Conservation (phyloP, 345 rosid genomes). For the Populus nigra region DNA sequence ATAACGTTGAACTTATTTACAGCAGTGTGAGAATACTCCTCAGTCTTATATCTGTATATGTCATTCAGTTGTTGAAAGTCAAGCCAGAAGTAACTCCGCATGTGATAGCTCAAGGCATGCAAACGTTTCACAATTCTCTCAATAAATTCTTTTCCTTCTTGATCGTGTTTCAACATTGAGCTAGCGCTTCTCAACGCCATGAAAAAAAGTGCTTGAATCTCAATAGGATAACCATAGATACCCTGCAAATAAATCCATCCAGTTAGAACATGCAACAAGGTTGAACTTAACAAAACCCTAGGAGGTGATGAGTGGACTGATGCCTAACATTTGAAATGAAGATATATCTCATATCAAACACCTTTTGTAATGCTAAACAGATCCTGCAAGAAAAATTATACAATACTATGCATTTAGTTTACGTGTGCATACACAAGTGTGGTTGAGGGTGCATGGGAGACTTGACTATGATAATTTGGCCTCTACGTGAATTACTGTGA, state of each 20-base stretch:
- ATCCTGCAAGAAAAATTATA: not conserved
- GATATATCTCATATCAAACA: not conserved
- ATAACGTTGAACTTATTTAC: slow-evolving; percentile 40
- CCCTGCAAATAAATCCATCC: slow-evolving; percentile 46
- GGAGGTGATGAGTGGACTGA: not conserved
- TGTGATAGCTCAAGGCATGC: slow-evolving; percentile 35
- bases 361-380: not conserved
- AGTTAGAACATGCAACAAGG: not conserved
- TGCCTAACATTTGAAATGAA: not conserved
- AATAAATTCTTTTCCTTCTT: slow-evolving; percentile 34
- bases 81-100: slow-evolving; percentile 35
- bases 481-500: not conserved
- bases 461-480: not conserved
- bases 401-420: not conserved
- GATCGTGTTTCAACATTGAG: slow-evolving; percentile 61
- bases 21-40: slow-evolving; percentile 40
- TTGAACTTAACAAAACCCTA: not conserved
- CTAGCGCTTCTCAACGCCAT: slow-evolving; percentile 67
- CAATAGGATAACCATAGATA: slow-evolving; percentile 75
- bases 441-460: not conserved
- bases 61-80: slow-evolving; percentile 38
- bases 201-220: slow-evolving; percentile 80
- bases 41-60: slow-evolving; percentile 37
- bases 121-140: slow-evolving; percentile 34
- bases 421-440: not conserved